Evolutionary conservation across 2,329 filamentous ascomycete species (phyloP).

Genomic region (Xylariaceae sp.): DNA sequence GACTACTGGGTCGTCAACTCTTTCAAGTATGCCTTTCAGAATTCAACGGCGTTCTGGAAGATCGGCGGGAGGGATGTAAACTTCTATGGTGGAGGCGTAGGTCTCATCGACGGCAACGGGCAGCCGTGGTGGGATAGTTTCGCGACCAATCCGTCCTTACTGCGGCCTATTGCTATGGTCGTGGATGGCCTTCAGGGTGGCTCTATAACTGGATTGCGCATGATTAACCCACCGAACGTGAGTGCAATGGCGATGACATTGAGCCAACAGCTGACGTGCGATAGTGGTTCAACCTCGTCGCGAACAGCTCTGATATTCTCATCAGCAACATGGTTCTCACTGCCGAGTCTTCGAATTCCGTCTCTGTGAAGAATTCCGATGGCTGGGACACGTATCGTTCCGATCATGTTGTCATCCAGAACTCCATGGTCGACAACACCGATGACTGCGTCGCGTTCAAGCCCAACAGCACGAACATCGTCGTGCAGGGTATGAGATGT

Average conservation of each 20-base stretch:
- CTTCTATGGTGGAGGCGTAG: constrained; percentile 52
- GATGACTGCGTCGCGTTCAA: constrained; percentile 72
- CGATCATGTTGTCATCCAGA: constrained; percentile 58
- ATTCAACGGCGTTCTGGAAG: constrained; percentile 50
- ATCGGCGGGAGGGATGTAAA: constrained; percentile 49
- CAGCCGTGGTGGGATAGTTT: constrained; percentile 61
- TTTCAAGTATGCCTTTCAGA: constrained; percentile 61
- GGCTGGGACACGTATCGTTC: constrained; percentile 61
- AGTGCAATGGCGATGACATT: constrained; percentile 1
- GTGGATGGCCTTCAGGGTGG: constrained; percentile 18
- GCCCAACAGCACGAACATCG: constrained; percentile 63
- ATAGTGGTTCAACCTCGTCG: constrained; percentile 60
- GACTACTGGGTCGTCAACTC: constrained; percentile 62
- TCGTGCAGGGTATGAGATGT: constrained; percentile 62
- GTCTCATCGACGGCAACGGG: constrained; percentile 53
- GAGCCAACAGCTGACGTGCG: neutral
- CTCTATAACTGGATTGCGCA: constrained; percentile 16
- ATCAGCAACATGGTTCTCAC: constrained; percentile 58
- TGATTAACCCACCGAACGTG: constrained; percentile 20
- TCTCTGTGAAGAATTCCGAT: constrained; percentile 57
- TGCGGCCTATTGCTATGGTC: constrained; percentile 19
- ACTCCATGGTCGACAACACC: constrained; percentile 58
- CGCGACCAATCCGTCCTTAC: constrained; percentile 33
- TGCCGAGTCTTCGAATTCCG: constrained; percentile 41
- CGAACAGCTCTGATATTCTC: constrained; percentile 59